Evolutionary conservation across 2,329 filamentous ascomycete genomes (phyloP), one percentile per base, ranked within the genome.

Genomic region (Phialophora macrospora): DNA sequence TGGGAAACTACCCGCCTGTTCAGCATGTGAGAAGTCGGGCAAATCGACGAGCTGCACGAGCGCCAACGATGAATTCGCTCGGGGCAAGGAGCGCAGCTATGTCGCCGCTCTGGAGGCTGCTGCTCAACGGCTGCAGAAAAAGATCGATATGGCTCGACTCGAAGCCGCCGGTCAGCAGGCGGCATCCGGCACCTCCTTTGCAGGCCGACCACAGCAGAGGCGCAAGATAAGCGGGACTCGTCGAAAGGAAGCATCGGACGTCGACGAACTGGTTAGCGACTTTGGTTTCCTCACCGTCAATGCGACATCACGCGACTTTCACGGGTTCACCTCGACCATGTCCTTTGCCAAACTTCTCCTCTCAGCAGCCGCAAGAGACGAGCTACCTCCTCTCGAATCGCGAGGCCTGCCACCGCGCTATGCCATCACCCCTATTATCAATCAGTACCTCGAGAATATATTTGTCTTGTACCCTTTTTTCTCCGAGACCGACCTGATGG

Each of bases 221-320:
- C 69, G 63, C 38, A 68, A 62, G 48, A 68, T 72, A 58, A 77
- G 75, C 66, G 77, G 77, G 46, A 77, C 81, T 22, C 80, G 83
- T 63, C 78, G 82, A 24, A 85, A 83, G 70, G 94, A 97, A 76
- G 90, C 91, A 54, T 90, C 89, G 0, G 92, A 96, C 76, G 92
- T 97, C 61, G 94, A 97, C 78, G 90, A 95, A 60, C 82, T 98
- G 2, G 91, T 97, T 24, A 96, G 93, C 0, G 93, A 97, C 74
- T 97, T 98, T 82, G 93, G 93, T 61, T 94, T 92, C 74, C 80
- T 97, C 88, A 92, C 94, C 4, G 92, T 99, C 74, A 96, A 97
- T 80, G 93, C 95, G 30, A 97, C 93, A 0, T 94, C 93, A 1
- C 86, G 93, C 74, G 95, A 98, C 77, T 97, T 97, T 74, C 92